Base-by-base conservation (phyloP, 1,284 basidiomycete genomes). In the Takashimella koratensis region DNA sequence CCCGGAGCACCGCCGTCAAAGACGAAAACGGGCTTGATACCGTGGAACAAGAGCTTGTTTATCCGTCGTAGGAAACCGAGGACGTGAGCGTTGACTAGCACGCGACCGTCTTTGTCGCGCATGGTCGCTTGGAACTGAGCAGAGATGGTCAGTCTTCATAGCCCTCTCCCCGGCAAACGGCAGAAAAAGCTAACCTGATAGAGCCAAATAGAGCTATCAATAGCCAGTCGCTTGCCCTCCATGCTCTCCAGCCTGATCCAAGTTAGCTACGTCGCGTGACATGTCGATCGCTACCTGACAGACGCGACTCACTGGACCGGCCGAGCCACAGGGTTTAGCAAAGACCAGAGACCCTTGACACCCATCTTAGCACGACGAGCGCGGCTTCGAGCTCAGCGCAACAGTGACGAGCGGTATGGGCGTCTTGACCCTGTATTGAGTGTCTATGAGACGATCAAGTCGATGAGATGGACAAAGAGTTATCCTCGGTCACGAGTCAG, bases 161-260 rank as follows among this genome's bases (percentile, higher is more conserved):
- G 19, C 21, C 23, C 36, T 10, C 16, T 16, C 43, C 20, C n/a
- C n/a, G n/a, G n/a, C n/a, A n/a, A n/a, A n/a, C n/a, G n/a, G n/a
- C n/a, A n/a, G n/a, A n/a, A 12, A 12, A 0, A 10, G 45, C 67
- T 39, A 23, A 76, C 76, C 57, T 77, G 76, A 52, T 99, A 98
- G 57, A 99, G 86, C 96, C 96, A 99, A 63, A 99, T 97, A 60
- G 92, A 97, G 3, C 93, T 97, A 77, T 99, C 96, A 60, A 99
- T 98, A 0, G 93, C 93, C 77, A 97, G 83, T 3, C 84, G 79
- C 72, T 92, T 93, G 23, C 90, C 90, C 67, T 93, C 91, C 73
- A 94, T 82, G 1, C 87, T 91, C 76, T 97, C 93, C 51, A 96
- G 80, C 71, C 90, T 93, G 71, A n/a, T 6, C 39, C 20, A 1